A percentile compares a stretch with the other conserved stretches of the same genome.
Evolutionary conservation across 108 stramenopile genomes (phyloP).

Genomic region (Schizochytrium sp.): DNA sequence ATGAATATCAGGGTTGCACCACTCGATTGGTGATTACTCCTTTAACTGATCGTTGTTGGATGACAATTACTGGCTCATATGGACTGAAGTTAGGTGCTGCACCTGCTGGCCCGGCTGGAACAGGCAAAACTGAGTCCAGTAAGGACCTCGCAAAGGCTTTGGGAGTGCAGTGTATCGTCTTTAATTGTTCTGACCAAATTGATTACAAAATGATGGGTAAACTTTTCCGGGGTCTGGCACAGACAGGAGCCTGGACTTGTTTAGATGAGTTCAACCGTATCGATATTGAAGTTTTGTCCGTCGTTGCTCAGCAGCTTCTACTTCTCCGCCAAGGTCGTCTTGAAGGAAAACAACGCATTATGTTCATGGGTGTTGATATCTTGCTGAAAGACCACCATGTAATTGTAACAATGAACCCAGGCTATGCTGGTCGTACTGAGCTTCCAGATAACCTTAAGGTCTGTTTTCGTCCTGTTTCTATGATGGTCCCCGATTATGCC

Average conservation of each 20-base stretch:
- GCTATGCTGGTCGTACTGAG: conserved; percentile 81
- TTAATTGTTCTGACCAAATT: conserved; percentile 81
- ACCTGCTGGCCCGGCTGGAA: conserved; percentile 80
- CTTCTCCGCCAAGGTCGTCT: conserved; percentile 76
- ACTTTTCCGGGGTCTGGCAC: conserved; percentile 79
- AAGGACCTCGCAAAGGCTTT: conserved; percentile 82
- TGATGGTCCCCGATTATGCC: conserved; percentile 84
- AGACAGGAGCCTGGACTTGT: conserved; percentile 78
- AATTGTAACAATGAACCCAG: conserved; percentile 82
- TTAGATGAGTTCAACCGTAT: conserved; percentile 80
- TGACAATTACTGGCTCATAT: conserved; percentile 78
- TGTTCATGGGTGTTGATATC: conserved; percentile 80
- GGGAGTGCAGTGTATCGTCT: conserved; percentile 79
- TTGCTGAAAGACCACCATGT: conserved; percentile 77
- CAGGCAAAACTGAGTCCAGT: conserved; percentile 79
- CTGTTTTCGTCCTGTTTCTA: conserved; percentile 77
- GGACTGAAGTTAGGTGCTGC: conserved; percentile 80
- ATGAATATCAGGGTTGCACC: conserved; percentile 82
- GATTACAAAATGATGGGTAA: conserved; percentile 85
- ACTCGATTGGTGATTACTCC: conserved; percentile 76
- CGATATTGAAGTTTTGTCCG: conserved; percentile 77
- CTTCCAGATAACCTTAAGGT: conserved; percentile 79
- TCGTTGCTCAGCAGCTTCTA: conserved; percentile 76
- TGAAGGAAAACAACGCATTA: conserved; percentile 71
- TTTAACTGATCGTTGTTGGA: conserved; percentile 79